These are phyloP conservation scores for Passiflora organensis DNA, from an alignment of 345 rosid species.

Conservation along the genomic window DNA sequence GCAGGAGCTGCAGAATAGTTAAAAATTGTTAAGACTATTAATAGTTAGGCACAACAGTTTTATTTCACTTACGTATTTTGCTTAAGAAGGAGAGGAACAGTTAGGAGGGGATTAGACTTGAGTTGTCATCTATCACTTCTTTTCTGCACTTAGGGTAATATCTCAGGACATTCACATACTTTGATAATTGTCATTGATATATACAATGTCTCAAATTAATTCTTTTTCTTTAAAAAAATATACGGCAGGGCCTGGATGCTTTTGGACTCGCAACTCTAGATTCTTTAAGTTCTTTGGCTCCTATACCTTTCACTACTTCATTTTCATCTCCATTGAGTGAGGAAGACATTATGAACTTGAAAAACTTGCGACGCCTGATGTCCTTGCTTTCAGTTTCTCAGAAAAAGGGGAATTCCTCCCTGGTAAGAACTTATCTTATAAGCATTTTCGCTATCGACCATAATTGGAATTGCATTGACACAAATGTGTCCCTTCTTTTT, in stretches of 20 bases:
- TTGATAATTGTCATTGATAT: not conserved
- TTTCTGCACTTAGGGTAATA: not conserved
- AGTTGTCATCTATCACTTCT: not conserved
- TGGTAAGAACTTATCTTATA: conserved; percentile 30
- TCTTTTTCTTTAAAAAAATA: conserved; percentile 4
- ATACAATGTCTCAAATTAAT: conserved; percentile 9
- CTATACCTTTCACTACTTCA: conserved; percentile 45
- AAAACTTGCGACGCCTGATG: conserved; percentile 61
- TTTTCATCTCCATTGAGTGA: conserved; percentile 49
- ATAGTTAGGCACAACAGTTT: no score
- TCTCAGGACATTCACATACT: not conserved
- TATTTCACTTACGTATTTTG: no score
- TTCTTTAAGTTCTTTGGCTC: conserved; percentile 49
- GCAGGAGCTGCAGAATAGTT: no score
- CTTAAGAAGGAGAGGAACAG: no score
- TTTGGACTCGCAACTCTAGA: conserved; percentile 73
- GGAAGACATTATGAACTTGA: conserved; percentile 71
- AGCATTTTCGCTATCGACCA: not conserved
- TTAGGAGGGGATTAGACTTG: no score
- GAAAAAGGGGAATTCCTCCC: conserved; percentile 22
- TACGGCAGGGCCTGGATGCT: conserved; percentile 80
- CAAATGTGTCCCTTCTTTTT: not conserved
- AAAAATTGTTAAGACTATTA: no score
- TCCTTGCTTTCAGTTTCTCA: conserved; percentile 52
- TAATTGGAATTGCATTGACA: not conserved